phyloP scores from a whole-genome alignment of 2,329 filamentous ascomycete genomes.

The Talaromyces verruculosus region DNA sequence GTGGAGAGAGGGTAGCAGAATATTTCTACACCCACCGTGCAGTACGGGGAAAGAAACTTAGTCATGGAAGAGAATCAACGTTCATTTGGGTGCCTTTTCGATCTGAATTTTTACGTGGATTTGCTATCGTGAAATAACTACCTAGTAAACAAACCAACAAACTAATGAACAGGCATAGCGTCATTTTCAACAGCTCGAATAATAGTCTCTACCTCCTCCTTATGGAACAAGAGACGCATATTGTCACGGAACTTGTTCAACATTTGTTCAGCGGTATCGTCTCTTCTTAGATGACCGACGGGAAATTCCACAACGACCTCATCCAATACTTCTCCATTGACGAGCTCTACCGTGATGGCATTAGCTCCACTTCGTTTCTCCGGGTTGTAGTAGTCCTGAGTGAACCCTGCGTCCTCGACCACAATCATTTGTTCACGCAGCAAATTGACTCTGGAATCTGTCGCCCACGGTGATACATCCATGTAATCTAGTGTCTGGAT shows the following conservation, averaged over 20 bases:
- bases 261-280: neutral
- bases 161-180: neutral
- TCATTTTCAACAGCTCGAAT: neutral
- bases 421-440: neutral
- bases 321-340: constrained; percentile 24
- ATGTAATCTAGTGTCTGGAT: constrained; percentile 10
- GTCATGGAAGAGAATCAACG: neutral
- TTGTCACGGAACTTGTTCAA: neutral
- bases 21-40: neutral
- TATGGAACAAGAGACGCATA: neutral
- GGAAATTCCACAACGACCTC: constrained; percentile 40
- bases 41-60: neutral
- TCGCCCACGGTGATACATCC: neutral
- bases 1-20: constrained; percentile 3
- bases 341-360: neutral
- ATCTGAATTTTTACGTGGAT: neutral
- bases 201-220: neutral
- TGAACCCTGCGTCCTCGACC: constrained; percentile 20
- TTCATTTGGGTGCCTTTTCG: neutral
- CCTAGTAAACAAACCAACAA: neutral
- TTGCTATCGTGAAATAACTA: neutral
- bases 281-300: constrained; percentile 23
- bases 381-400: neutral
- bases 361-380: neutral
- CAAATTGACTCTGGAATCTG: neutral